A percentile compares a stretch with the other conserved stretches of the same genome.
Conservation (phyloP, 2,329 filamentous ascomycete genomes). For the Aaosphaeria pasadenensis region DNA sequence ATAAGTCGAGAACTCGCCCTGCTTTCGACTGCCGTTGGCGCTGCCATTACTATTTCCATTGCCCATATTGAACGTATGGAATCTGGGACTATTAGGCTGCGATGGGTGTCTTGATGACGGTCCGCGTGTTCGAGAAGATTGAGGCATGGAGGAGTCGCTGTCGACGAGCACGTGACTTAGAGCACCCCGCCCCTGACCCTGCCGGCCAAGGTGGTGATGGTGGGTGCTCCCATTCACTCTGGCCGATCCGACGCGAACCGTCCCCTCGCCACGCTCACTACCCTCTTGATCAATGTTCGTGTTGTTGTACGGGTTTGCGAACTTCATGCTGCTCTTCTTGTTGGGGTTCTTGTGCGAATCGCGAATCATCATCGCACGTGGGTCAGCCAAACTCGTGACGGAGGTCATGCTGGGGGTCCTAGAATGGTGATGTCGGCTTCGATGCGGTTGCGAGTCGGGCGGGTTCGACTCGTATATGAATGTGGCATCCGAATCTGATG, state of each 20-base stretch:
- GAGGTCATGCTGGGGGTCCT: slow-evolving; percentile 93
- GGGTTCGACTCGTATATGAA: slow-evolving; percentile 99
- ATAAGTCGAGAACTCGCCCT: slow-evolving; percentile 65
- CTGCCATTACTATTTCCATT: slow-evolving; percentile 24
- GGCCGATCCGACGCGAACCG: slow-evolving; percentile 39
- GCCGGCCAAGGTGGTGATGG: slow-evolving; percentile 78
- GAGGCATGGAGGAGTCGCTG: slow-evolving; percentile 61
- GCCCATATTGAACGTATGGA: slow-evolving; percentile 47
- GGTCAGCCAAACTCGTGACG: slow-evolving; percentile 65
- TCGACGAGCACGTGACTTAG: slow-evolving; percentile 65
- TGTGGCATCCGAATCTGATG: slow-evolving; percentile 95
- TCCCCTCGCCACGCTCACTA: slow-evolving; percentile 38
- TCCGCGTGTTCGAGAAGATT: slow-evolving; percentile 62
- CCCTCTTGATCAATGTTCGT: slow-evolving; percentile 51
- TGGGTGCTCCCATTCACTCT: slow-evolving; percentile 61
- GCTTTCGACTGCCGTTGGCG: slow-evolving; percentile 47
- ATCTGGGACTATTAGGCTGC: slow-evolving; percentile 65
- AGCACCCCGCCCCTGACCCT: slow-evolving; percentile 69
- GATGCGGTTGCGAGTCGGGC: slow-evolving; percentile 57
- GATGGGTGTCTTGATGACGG: slow-evolving; percentile 60
- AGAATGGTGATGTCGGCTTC: slow-evolving; percentile 69
- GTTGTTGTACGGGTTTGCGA: slow-evolving; percentile 70
- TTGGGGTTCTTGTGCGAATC: slow-evolving; percentile 62
- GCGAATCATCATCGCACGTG: slow-evolving; percentile 51
- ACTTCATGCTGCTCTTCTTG: slow-evolving; percentile 94